phyloP scores from a whole-genome alignment of 2,329 filamentous ascomycete species.

The Fusarium albosuccineum region DNA sequence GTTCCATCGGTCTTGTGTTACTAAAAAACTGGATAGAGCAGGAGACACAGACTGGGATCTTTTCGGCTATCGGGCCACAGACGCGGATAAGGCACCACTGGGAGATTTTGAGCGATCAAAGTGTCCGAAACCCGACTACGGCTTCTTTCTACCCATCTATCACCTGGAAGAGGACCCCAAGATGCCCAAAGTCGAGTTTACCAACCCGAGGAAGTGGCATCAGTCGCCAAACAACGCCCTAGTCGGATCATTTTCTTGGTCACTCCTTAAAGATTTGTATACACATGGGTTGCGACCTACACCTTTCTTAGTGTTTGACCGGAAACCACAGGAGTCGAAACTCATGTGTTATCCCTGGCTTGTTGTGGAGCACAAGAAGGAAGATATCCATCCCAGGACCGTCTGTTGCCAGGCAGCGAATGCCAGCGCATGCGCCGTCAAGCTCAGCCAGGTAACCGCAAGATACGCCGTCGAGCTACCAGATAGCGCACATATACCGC shows the following conservation, averaged over 20 bases:
- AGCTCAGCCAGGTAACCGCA: slow-evolving; percentile 13
- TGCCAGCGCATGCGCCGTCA: slow-evolving; percentile 31
- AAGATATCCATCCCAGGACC: neutral
- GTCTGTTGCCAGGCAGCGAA: slow-evolving; percentile 34
- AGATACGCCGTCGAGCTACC: slow-evolving; percentile 21
- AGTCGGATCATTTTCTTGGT: slow-evolving; percentile 31
- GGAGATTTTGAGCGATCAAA: slow-evolving; percentile 5
- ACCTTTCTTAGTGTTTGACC: slow-evolving; percentile 15
- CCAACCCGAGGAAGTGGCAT: slow-evolving; percentile 14
- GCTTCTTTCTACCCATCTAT: slow-evolving; percentile 35
- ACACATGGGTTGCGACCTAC: slow-evolving; percentile 12
- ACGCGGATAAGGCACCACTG: neutral
- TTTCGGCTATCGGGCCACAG: neutral
- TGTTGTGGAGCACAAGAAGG: slow-evolving; percentile 36
- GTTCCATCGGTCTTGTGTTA: neutral
- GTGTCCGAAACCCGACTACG: slow-evolving; percentile 29
- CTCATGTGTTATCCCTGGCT: slow-evolving; percentile 41
- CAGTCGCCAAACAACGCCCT: neutral
- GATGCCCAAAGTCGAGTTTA: slow-evolving; percentile 6
- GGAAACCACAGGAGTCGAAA: neutral
- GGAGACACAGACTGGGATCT: slow-evolving; percentile 6
- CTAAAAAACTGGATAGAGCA: neutral
- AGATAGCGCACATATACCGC: slow-evolving; percentile 23
- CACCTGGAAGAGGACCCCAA: neutral
- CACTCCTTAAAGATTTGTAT: slow-evolving; percentile 6